Percentiles rank a stretch among this genome's conserved stretches.
Evolutionary conservation across 495 filamentous ascomycete genomes (phyloP).

Genomic region (Articulospora tetracladia): DNA sequence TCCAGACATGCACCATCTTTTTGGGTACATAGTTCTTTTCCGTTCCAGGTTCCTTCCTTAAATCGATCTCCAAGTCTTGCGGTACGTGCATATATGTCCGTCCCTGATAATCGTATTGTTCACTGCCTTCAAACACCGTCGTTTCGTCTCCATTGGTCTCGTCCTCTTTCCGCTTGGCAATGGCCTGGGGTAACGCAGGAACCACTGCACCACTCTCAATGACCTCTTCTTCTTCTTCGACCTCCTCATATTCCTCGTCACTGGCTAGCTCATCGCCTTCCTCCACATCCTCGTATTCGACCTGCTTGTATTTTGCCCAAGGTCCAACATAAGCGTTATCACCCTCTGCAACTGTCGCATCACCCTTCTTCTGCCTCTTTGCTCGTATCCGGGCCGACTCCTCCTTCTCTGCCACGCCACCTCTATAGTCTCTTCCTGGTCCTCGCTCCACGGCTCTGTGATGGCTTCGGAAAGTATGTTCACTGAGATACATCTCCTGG

Average conservation of each 20-base stretch:
- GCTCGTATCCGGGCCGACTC: conserved; percentile 58
- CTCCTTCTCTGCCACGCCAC: conserved; percentile 54
- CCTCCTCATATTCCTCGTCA: conserved; percentile 78
- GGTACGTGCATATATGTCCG: conserved; percentile 94
- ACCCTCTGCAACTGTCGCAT: conserved; percentile 78
- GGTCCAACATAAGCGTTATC: conserved; percentile 85
- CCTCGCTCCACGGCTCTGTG: conserved; percentile 69
- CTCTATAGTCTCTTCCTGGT: conserved; percentile 36
- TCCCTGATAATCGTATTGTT: conserved; percentile 85
- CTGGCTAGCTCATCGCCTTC: conserved; percentile 56
- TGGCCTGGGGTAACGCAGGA: conserved; percentile 49
- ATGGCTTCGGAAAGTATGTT: conserved; percentile 79
- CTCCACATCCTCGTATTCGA: conserved; percentile 55
- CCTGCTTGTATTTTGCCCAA: conserved; percentile 78
- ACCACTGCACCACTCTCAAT: conserved; percentile 48
- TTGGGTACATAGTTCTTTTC: conserved; percentile 89
- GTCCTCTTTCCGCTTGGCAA: conserved; percentile 52
- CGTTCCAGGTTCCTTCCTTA: conserved; percentile 74
- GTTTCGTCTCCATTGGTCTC: conserved; percentile 69
- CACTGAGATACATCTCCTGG: conserved; percentile 82
- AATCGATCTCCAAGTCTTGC: conserved; percentile 88
- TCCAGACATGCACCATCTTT: conserved; percentile 88
- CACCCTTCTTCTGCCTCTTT: conserved; percentile 79
- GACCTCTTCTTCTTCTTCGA: conserved; percentile 49
- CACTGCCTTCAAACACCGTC: conserved; percentile 81